phyloP scores from a whole-genome alignment of 2,329 filamentous ascomycete genomes.

The Dryadomyces quercus-mongolicae region DNA sequence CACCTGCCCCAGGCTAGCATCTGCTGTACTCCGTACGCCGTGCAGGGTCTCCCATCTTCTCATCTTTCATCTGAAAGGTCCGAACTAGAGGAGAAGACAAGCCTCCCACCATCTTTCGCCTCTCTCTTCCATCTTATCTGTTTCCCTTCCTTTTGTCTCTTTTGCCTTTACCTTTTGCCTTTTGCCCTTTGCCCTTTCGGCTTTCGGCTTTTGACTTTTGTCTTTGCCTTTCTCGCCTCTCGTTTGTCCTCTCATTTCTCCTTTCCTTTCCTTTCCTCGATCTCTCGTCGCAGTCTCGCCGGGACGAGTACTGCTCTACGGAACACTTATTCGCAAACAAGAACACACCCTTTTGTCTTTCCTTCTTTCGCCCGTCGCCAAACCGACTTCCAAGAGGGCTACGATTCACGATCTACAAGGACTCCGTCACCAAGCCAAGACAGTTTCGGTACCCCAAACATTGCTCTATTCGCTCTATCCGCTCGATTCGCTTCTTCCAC shows the following conservation, averaged over 20 bases:
- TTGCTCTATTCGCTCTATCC: neutral
- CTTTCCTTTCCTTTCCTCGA: neutral
- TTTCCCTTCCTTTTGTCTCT: neutral
- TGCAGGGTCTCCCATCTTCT: neutral
- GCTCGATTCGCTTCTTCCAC: neutral
- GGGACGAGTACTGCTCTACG: neutral
- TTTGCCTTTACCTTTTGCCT: neutral
- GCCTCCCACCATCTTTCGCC: neutral
- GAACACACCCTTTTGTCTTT: neutral
- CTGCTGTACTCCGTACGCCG: neutral
- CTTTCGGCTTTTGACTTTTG: neutral
- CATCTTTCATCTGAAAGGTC: neutral
- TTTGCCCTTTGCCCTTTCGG: too few species aligned
- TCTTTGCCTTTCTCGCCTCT: neutral
- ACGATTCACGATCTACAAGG: neutral
- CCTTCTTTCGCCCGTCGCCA: neutral
- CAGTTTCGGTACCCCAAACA: neutral
- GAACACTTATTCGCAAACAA: neutral
- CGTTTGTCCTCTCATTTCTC: constrained; percentile 2
- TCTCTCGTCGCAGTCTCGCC: neutral
- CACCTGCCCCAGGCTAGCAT: neutral
- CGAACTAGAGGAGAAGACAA: neutral
- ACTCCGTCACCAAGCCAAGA: too few species aligned
- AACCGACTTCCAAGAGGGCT: neutral
- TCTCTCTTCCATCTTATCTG: neutral